phyloP scores from a whole-genome alignment of 2,329 filamentous ascomycete genomes.

The Macrophomina pseudophaseolina region DNA sequence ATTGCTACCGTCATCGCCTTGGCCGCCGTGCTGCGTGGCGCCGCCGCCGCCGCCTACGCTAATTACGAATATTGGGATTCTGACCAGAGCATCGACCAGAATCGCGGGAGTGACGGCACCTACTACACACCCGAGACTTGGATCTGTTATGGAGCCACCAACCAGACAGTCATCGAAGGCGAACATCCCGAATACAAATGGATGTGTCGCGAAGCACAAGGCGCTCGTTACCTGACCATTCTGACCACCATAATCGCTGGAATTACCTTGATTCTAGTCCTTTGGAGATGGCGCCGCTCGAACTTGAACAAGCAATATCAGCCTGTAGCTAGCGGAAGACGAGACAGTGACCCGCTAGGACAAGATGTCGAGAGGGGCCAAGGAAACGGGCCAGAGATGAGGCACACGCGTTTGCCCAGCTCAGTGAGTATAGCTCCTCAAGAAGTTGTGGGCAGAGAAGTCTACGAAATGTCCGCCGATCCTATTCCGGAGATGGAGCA shows the following conservation, averaged over 20 bases:
- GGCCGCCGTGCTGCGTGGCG: slow-evolving; percentile 7
- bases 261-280: not conserved
- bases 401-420: not conserved
- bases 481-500: slow-evolving; percentile 18
- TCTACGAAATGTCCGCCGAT: slow-evolving; percentile 12
- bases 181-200: slow-evolving; percentile 8
- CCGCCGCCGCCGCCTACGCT: not conserved
- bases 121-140: slow-evolving; percentile 14
- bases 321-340: not conserved
- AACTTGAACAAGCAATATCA: slow-evolving; percentile 15
- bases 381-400: not conserved
- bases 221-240: slow-evolving; percentile 11
- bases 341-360: not conserved
- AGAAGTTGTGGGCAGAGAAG: slow-evolving; percentile 5
- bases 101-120: not conserved
- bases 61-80: slow-evolving; percentile 15
- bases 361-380: not conserved
- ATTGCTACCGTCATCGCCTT: slow-evolving; percentile 5
- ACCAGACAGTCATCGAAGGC: not conserved
- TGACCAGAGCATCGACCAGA: slow-evolving; percentile 10
- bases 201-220: slow-evolving; percentile 16
- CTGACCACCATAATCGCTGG: not conserved
- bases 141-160: slow-evolving; percentile 4
- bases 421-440: not conserved
- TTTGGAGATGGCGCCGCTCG: slow-evolving; percentile 14